Evolutionary conservation across 1,284 basidiomycete genomes (phyloP), one percentile per base, ranked within the genome.

Genomic region (Jaminaea rosea): DNA sequence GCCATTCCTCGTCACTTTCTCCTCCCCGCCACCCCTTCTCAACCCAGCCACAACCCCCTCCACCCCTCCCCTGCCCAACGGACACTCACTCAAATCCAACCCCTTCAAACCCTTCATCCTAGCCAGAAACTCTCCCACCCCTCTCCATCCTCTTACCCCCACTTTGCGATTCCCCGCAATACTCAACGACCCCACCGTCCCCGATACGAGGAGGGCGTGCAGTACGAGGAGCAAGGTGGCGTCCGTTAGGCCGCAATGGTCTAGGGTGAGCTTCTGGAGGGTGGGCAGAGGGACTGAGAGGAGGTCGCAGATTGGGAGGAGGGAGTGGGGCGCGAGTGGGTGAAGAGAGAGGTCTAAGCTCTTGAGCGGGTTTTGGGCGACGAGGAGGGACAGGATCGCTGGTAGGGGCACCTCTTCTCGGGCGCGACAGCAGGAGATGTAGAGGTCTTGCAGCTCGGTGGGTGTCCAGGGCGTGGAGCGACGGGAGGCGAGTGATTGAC

Each of bases 51-150:
- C n/a, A n/a, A n/a, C n/a, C n/a, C n/a, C n/a, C n/a, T n/a, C n/a
- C n/a, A n/a, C n/a, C n/a, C n/a, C n/a, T n/a, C n/a, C n/a, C n/a
- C n/a, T n/a, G n/a, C n/a, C n/a, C n/a, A n/a, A n/a, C n/a, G 78
- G 75, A 59, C 88, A 96, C 57, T 89, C 88, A 1, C 89, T 92
- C 23, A 98, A 75, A 71, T 98, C 92, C 28, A 97, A 75, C 66
- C 90, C 93, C 55, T 81, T 83, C 10, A 97, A 75, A 45, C 77
- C 81, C 61, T 81, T 82, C 1, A 89, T 83, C 77, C 86, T 83
- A 19, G 80, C 77, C 23, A 90, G 74, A 75, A 88, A 94, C 21
- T 85, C 83, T 11, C 87, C 84, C 19, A 98, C 78, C 3, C 89
- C 77, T 47, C 83, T 82, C 79, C 91, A 96, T 0, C 87, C 88